Conservation (phyloP, 495 filamentous ascomycete genomes). For the Hypoxylon subgilvum region DNA sequence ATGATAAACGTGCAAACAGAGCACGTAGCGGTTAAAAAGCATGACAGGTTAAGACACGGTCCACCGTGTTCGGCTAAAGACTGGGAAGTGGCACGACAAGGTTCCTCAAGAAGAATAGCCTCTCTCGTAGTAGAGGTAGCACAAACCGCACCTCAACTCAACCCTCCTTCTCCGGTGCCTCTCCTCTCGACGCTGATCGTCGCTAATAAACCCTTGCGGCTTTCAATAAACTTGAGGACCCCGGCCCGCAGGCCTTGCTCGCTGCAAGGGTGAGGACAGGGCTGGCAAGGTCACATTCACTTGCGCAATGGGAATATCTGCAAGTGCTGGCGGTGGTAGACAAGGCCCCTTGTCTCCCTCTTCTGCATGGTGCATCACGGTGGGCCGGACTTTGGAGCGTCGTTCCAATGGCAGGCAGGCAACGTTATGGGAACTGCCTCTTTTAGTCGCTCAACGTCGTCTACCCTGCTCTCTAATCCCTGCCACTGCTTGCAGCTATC, state of each 20-base stretch:
- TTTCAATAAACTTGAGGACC: constrained; percentile 37
- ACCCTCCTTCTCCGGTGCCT: constrained; percentile 10
- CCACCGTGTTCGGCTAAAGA: constrained; percentile 13
- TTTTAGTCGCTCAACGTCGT: constrained; percentile 39
- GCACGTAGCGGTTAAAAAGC: not conserved
- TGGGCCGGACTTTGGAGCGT: constrained; percentile 35
- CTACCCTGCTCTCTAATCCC: constrained; percentile 36
- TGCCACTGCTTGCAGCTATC: constrained; percentile 41
- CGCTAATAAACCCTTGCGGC: constrained; percentile 39
- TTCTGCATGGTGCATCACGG: constrained; percentile 28
- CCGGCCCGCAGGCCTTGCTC: constrained; percentile 34
- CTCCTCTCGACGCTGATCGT: constrained; percentile 30
- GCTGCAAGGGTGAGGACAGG: constrained; percentile 38
- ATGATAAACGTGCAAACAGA: constrained; percentile 34
- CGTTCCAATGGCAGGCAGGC: constrained; percentile 27
- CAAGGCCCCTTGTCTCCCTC: constrained; percentile 23
- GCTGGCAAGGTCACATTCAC: constrained; percentile 38
- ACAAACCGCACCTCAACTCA: constrained; percentile 26
- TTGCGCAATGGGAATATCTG: constrained; percentile 35
- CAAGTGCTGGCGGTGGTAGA: constrained; percentile 35
- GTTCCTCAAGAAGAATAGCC: constrained; percentile 27
- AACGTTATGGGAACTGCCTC: constrained; percentile 40
- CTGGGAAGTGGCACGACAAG: constrained; percentile 27
- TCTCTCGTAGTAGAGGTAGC: constrained; percentile 13
- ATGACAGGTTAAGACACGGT: not conserved